Base-by-base conservation (phyloP, 2,329 filamentous ascomycete species). In the Exophiala phaeomuriformis region DNA sequence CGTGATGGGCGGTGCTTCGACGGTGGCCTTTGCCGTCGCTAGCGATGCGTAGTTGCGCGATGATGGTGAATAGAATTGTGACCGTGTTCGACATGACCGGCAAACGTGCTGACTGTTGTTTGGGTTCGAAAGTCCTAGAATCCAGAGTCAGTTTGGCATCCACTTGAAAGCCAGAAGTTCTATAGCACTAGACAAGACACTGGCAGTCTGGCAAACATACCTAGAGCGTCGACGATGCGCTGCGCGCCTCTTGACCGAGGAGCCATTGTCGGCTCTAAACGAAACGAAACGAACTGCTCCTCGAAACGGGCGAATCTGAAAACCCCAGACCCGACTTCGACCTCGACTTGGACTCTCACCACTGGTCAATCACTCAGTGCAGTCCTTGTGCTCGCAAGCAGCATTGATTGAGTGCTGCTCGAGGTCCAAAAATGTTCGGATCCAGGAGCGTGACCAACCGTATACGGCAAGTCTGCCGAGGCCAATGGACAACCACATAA, bases 201-300 rank as follows among this genome's bases (percentile, higher is more conserved):
- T 35, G 28, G 7, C 10, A 32, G 12, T 7, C 28, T n/a, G 35
- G 29, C 28, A 32, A 19, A 55, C 55, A 33, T 58, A 59, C 59
- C 36, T 12, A 58, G 36, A 31, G 46, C 46, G 50, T 58, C 56
- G 27, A 53, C 40, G 39, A 63, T 50, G 35, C 53, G 49, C 33
- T 55, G 50, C 33, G 45, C 55, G 28, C 61, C 61, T 55, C 60
- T 60, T 32, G 61, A 63, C 36, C 55, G 59, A 49, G 60, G 61
- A 43, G 61, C 52, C 60, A 62, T 62, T 19, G 19, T 53, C 27
- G 2, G n/a, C 30, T 33, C 7, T 27, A 30, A 10, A 42, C 19
- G 19, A 19, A 10, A 42, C 19, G 19, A 19, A 19, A 19, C 19
- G 19, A 19, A 19, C 19, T 19, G 19, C 19, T 19, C 19, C 19